Percentiles rank a stretch among this genome's conserved stretches.
Conservation (phyloP, 192 early-diverging fungal species). For the Funneliformis mosseae region DNA sequence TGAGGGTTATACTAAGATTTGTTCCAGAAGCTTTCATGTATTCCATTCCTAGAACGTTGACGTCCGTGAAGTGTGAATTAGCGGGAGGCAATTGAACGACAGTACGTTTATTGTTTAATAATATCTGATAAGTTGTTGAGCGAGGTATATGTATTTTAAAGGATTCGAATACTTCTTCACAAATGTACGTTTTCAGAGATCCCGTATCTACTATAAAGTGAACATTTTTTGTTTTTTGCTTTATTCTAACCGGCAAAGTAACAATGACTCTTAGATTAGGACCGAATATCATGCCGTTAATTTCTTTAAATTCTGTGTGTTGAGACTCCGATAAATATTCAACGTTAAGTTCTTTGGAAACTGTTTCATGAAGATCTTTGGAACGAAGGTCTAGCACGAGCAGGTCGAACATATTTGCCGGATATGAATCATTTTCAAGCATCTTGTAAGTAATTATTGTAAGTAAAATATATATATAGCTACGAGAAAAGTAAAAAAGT, state of each 20-base stretch:
- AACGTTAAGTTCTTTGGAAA: too few species aligned
- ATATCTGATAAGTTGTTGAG: conserved; percentile 4
- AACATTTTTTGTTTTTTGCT: conserved; percentile 14
- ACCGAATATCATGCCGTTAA: too few species aligned
- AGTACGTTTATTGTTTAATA: conserved; percentile 9
- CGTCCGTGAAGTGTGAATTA: neutral
- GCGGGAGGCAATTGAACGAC: neutral
- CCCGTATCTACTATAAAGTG: neutral
- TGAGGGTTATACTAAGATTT: neutral
- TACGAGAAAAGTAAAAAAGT: too few species aligned
- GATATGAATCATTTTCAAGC: too few species aligned
- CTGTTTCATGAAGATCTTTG: too few species aligned
- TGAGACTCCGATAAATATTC: too few species aligned
- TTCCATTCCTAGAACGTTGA: neutral
- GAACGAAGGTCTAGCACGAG: too few species aligned
- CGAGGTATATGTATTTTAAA: neutral
- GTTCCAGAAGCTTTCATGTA: neutral
- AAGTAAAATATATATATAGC: too few species aligned
- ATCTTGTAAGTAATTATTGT: too few species aligned
- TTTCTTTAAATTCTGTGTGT: too few species aligned
- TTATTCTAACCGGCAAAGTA: conserved; percentile 1
- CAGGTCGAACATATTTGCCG: too few species aligned
- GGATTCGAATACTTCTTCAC: conserved; percentile 8
- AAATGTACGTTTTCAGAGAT: neutral
- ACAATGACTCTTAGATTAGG: neutral